Percentiles rank a stretch among this genome's conserved stretches.
These are phyloP conservation scores for Yamadazyma blattariae DNA, from an alignment of 1,139 yeast genomes.

Conservation along the genomic window DNA sequence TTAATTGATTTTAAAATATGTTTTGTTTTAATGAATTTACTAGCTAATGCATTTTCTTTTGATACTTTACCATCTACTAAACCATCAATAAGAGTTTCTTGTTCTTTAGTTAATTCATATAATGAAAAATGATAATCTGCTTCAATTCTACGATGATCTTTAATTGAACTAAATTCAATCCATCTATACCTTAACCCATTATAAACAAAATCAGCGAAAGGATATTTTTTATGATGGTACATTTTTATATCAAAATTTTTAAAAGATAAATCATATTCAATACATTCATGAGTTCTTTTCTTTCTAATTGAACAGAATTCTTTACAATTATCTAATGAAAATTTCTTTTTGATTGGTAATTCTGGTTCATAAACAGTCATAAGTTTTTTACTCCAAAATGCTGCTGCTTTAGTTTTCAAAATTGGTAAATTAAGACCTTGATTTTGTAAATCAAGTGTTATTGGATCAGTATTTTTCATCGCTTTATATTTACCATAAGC, in stretches of 20 bases:
- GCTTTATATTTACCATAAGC: constrained; percentile 1
- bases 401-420: background rate
- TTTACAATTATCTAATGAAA: background rate
- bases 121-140: background rate
- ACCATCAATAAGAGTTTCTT: background rate
- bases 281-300: background rate
- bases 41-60: background rate
- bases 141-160: background rate
- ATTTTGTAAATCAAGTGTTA: background rate
- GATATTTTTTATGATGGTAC: constrained; percentile 2
- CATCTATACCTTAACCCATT: constrained; percentile 2
- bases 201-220: constrained; percentile 2
- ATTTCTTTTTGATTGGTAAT: background rate
- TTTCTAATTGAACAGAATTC: background rate
- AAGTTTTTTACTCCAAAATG: background rate
- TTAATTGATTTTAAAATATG: background rate
- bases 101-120: background rate
- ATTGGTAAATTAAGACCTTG: constrained; percentile 1
- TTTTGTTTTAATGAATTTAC: background rate
- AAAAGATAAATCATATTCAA: background rate
- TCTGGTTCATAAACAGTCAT: background rate
- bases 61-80: background rate
- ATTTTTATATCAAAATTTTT: background rate
- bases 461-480: constrained; percentile 1
- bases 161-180: constrained; percentile 1